Percentiles rank a stretch among this genome's conserved stretches.
phyloP scores from a whole-genome alignment of 768 basidiomycete genomes.

The Nidula microcarpa region DNA sequence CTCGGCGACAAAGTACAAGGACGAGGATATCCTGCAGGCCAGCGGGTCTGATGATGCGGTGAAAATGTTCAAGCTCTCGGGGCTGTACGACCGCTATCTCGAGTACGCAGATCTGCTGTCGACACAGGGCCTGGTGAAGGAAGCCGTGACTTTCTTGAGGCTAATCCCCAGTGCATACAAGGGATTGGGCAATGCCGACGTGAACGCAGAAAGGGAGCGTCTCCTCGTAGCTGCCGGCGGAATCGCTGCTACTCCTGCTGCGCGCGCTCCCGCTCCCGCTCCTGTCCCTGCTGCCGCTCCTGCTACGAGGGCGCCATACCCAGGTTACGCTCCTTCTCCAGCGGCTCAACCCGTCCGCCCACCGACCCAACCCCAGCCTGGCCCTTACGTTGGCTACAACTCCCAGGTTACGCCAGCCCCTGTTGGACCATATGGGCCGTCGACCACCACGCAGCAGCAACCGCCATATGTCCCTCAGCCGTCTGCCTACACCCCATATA shows the following conservation, averaged over 20 bases:
- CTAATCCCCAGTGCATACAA: conserved; percentile 79
- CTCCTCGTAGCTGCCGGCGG: conserved; percentile 27
- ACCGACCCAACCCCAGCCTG: conserved; percentile 6
- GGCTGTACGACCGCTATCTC: conserved; percentile 88
- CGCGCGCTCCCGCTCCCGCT: conserved; percentile 7
- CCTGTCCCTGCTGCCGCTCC: conserved; percentile 9
- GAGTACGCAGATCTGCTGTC: conserved; percentile 94
- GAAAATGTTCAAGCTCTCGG: conserved; percentile 78
- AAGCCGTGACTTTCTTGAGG: conserved; percentile 77
- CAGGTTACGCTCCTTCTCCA: conserved; percentile 13
- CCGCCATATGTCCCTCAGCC: conserved; percentile 13
- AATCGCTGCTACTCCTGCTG: conserved; percentile 12
- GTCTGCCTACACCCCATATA: conserved; percentile 20
- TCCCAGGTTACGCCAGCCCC: conserved; percentile 10
- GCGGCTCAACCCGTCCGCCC: conserved; percentile 11
- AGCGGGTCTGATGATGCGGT: conserved; percentile 37
- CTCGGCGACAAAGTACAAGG: conserved; percentile 75
- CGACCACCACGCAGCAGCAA: conserved; percentile 8
- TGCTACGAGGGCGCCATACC: conserved; percentile 10
- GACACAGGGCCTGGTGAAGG: conserved; percentile 82
- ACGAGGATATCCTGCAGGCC: conserved; percentile 56
- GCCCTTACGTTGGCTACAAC: conserved; percentile 18
- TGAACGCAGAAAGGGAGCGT: conserved; percentile 34
- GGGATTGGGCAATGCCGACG: conserved; percentile 43
- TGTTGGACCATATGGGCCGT: conserved; percentile 6